Evolutionary conservation across 257 asterid genomes (phyloP).

Genomic region (Osmanthus fragrans): DNA sequence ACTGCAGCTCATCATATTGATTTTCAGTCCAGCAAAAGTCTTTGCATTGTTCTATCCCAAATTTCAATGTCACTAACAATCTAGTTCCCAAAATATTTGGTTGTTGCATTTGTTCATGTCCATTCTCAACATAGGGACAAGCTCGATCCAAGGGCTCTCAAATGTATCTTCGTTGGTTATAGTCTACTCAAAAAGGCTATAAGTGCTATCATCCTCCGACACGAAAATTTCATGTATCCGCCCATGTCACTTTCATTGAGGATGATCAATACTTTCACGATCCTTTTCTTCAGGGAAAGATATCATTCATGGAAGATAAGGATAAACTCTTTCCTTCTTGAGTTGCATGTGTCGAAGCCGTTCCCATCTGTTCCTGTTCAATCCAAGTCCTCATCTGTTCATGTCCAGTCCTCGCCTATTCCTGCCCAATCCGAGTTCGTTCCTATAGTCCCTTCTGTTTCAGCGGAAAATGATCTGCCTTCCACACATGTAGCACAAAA

Average conservation of each 20-base stretch:
- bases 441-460: not conserved
- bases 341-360: not conserved
- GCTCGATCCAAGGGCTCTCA: not conserved
- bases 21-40: too few relatives aligned
- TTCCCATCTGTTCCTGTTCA: not conserved
- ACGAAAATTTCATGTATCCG: not conserved
- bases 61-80: not conserved
- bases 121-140: not conserved
- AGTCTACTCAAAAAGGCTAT: not conserved
- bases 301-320: too few relatives aligned
- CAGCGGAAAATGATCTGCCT: not conserved
- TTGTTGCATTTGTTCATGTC: not conserved
- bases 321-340: not conserved
- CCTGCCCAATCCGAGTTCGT: too few relatives aligned
- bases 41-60: not conserved
- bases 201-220: not conserved
- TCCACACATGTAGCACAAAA: not conserved
- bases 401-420: too few relatives aligned
- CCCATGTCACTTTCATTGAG: too few relatives aligned
- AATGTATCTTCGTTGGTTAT: not conserved
- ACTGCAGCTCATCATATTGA: not conserved
- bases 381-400: too few relatives aligned
- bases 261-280: not conserved
- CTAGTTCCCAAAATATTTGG: not conserved
- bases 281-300: not conserved